Evolutionary conservation across 768 basidiomycete species (phyloP).

Genomic region (Galerina marginata): DNA sequence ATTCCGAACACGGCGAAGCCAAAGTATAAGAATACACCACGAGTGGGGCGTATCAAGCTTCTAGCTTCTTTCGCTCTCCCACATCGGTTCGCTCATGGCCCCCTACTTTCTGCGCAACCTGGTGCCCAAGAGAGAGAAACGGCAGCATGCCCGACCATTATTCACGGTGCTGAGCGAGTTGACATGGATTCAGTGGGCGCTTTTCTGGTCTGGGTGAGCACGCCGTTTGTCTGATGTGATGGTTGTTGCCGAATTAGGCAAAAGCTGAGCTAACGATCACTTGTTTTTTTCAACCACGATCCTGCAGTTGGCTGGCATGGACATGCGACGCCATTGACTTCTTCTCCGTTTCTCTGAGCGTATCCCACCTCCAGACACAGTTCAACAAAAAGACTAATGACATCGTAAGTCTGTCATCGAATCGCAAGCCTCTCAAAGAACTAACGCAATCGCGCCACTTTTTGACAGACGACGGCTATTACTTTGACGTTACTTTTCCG

Average conservation of each 20-base stretch:
- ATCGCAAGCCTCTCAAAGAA: neutral
- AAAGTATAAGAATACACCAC: too few relatives aligned
- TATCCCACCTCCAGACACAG: constrained; percentile 50
- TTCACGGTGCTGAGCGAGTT: constrained; percentile 48
- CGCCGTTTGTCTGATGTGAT: neutral
- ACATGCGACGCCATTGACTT: constrained; percentile 88
- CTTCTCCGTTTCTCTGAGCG: constrained; percentile 74
- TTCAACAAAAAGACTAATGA: constrained; percentile 47
- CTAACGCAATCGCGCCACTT: too few relatives aligned
- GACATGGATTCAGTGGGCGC: constrained; percentile 59
- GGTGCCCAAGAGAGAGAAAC: constrained; percentile 50
- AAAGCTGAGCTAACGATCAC: neutral
- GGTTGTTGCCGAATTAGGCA: neutral
- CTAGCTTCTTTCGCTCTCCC: constrained; percentile 4
- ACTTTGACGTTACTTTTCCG: constrained; percentile 94
- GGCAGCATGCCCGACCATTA: constrained; percentile 42
- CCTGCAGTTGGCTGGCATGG: constrained; percentile 81
- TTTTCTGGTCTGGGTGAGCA: constrained; percentile 69
- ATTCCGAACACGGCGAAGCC: too few relatives aligned
- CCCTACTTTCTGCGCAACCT: constrained; percentile 40
- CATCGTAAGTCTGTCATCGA: constrained; percentile 33
- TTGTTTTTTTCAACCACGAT: neutral
- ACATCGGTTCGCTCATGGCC: constrained; percentile 10
- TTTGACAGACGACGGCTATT: constrained; percentile 71
- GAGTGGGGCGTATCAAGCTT: neutral